Base-by-base conservation (phyloP, 805 yeast genomes). In the Starmerella riodocensis region DNA sequence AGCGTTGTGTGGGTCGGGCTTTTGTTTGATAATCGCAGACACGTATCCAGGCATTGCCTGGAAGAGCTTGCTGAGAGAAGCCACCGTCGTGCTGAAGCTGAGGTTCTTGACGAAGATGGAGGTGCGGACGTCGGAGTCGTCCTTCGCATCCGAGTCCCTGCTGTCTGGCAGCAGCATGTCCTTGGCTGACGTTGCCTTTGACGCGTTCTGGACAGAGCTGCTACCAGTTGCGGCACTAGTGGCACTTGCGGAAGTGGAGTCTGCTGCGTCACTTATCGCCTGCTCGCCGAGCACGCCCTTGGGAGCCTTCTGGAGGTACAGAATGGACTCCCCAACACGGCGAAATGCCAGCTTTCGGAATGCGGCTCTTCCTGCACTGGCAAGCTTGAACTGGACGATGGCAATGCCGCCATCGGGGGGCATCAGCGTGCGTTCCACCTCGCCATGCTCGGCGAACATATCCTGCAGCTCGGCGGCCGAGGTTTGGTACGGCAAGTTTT, bases 331-430 rank as follows among this genome's bases (percentile, higher is more conserved):
- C 46, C 86, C 86, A 54, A 88, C 74, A 53, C 96, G 70, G 56
- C 88, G 76, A 59, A 78, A 91, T 16, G 96, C 80, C 32, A 91
- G 65, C 53, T 83, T 84, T 22, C 81, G 67, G 57, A 91, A 91
- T 1, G 97, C 97, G 3, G 82, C 68, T 60, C 96, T 76, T 2
- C 93, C 97, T 32, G 79, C 66, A 12, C 93, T 78, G 2, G 76
- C 62, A 57, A 81, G 88, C 52, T 85, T 68, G 60, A 76, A 86
- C 60, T 88, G 95, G 8, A 91, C 76, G 54, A 91, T 80, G 11
- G 97, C 96, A 52, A 91, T 84, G 0, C 95, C 85, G 8, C 96
- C 97, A 5, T 93, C 80, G 5, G 95, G 94, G 13, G 98, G 98
- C 84, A 91, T 81, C 46, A 91, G 61, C 14, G 85, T 66, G 50